These are phyloP conservation scores for Phytopythium ostracodes DNA, from an alignment of 352 stramenopile species.

Conservation along the genomic window DNA sequence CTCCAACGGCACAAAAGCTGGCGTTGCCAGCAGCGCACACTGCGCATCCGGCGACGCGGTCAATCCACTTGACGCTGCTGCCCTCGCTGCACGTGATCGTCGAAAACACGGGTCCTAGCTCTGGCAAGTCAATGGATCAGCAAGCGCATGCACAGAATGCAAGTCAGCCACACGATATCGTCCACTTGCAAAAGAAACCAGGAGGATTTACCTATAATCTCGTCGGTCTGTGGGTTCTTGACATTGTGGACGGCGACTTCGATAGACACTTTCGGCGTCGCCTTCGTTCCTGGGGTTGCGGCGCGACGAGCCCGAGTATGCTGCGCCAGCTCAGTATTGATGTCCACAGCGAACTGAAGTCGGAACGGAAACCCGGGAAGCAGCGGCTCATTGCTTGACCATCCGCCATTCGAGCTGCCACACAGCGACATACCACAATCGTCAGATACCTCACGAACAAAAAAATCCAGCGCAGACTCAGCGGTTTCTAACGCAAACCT, in stretches of 20 bases:
- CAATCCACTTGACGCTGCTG: constrained; percentile 69
- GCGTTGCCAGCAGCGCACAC: constrained; percentile 62
- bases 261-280: constrained; percentile 22
- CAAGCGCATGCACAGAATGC: not conserved
- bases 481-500: constrained; percentile 19
- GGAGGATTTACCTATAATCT: constrained; percentile 31
- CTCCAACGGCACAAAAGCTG: constrained; percentile 54
- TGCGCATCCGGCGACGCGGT: constrained; percentile 62
- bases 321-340: constrained; percentile 23
- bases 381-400: constrained; percentile 25
- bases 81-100: constrained; percentile 60
- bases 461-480: not conserved
- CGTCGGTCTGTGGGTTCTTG: constrained; percentile 35
- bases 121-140: constrained; percentile 14
- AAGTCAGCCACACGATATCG: not conserved
- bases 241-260: constrained; percentile 72
- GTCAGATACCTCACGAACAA: not conserved
- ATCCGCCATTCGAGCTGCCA: not conserved
- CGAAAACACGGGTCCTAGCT: constrained; percentile 62
- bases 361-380: constrained; percentile 57
- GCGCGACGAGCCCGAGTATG: not conserved
- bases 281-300: not conserved
- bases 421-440: not conserved
- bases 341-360: constrained; percentile 61
- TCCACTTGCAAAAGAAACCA: constrained; percentile 1